phyloP scores from a whole-genome alignment of 371 early-diverging fungal species.

The Rhizopus sp. region DNA sequence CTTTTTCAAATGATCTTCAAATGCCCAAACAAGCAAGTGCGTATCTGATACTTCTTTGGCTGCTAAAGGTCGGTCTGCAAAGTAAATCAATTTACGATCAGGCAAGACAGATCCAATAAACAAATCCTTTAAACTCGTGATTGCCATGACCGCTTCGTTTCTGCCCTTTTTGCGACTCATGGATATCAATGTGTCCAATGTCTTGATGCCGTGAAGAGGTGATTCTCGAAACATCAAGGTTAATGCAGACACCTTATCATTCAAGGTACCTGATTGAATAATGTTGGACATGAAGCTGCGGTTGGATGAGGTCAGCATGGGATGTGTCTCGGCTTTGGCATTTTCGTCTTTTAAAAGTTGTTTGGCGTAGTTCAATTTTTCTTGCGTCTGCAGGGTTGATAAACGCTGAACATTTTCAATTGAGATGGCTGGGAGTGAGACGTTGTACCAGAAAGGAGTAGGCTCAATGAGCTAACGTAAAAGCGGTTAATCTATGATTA shows the following conservation, averaged over 20 bases:
- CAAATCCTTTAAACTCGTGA: constrained; percentile 90
- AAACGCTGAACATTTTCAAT: constrained; percentile 27
- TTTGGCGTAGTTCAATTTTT: constrained; percentile 62
- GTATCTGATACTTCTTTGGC: constrained; percentile 60
- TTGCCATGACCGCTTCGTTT: constrained; percentile 82
- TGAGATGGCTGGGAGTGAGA: constrained; percentile 38
- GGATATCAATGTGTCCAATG: constrained; percentile 78
- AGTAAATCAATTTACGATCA: constrained; percentile 87
- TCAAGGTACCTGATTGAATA: constrained; percentile 87
- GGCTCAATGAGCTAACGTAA: constrained; percentile 44
- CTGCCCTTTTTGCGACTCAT: constrained; percentile 91
- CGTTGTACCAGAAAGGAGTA: constrained; percentile 56
- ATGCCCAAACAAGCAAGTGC: constrained; percentile 87
- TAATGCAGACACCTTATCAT: constrained; percentile 92
- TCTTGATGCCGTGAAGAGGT: constrained; percentile 81
- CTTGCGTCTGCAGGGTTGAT: constrained; percentile 38
- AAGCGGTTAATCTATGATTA: background rate
- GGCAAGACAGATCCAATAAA: constrained; percentile 75
- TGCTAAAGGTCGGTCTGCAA: constrained; percentile 82
- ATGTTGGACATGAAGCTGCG: constrained; percentile 85
- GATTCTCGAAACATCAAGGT: constrained; percentile 91
- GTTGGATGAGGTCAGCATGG: constrained; percentile 71
- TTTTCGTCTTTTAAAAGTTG: constrained; percentile 71
- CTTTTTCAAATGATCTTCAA: constrained; percentile 93
- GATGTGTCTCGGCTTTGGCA: constrained; percentile 62